A percentile compares a stretch with the other conserved stretches of the same genome.
phyloP scores from a whole-genome alignment of 257 asterid species.

The Datura wrightii region DNA sequence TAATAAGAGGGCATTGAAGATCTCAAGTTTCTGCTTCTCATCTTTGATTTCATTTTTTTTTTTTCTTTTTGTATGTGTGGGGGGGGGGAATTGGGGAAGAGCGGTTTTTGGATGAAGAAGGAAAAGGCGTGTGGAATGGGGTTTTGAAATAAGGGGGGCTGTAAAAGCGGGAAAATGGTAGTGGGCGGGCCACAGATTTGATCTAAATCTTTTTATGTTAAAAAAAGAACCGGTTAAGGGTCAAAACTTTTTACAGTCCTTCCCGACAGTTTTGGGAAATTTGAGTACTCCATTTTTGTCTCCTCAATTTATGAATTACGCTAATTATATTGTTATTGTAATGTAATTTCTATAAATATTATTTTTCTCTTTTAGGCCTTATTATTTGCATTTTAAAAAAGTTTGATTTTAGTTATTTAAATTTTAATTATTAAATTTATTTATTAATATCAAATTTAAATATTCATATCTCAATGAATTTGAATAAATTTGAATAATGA shows the following conservation, averaged over 20 bases:
- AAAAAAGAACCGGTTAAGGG: background rate
- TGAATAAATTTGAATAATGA: too few relatives aligned
- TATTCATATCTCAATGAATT: too few relatives aligned
- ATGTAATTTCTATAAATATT: too few relatives aligned
- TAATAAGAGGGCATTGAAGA: conserved; percentile 36
- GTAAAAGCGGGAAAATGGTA: conserved; percentile 27
- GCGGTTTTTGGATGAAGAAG: background rate
- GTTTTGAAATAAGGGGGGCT: background rate
- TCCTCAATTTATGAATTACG: too few relatives aligned
- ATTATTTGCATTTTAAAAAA: too few relatives aligned
- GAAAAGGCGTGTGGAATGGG: background rate
- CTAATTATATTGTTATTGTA: too few relatives aligned
- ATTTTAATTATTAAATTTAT: too few relatives aligned
- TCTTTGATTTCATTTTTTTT: conserved; percentile 20
- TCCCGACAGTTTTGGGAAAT: background rate
- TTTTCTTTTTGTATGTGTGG: too few relatives aligned
- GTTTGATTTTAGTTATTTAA: too few relatives aligned
- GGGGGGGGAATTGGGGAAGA: background rate
- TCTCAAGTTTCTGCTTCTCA: background rate
- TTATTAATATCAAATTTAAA: too few relatives aligned
- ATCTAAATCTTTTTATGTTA: background rate
- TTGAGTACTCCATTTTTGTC: too few relatives aligned
- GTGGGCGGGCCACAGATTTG: background rate
- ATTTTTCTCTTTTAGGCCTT: too few relatives aligned
- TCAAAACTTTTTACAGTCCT: background rate